Conservation (phyloP, 2,329 filamentous ascomycete genomes). For the Pseudogymnoascus destructans region DNA sequence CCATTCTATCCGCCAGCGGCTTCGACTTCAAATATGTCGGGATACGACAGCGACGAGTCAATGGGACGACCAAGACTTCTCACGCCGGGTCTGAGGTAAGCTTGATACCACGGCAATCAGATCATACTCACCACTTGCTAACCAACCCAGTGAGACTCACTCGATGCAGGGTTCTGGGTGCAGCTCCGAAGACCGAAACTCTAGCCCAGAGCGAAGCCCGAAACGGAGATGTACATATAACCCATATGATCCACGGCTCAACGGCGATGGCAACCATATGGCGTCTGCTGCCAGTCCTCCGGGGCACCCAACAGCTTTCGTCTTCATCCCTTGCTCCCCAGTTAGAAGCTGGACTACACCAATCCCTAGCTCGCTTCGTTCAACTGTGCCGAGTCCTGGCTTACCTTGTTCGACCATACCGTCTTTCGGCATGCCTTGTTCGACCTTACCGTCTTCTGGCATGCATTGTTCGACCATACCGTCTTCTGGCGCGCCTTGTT, state of each 20-base stretch:
- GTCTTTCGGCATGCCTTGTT: not conserved
- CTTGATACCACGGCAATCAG: not conserved
- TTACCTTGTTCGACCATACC: not conserved
- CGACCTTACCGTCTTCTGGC: not conserved
- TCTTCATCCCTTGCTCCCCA: not conserved
- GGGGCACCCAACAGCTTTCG: not conserved
- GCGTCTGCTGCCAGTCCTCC: not conserved
- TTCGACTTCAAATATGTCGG: not conserved
- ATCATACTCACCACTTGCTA: not conserved
- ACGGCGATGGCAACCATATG: not conserved
- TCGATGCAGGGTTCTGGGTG: not conserved
- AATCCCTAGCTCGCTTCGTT: not conserved
- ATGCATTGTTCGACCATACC: not conserved
- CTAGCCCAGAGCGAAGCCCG: not conserved
- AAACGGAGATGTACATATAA: not conserved
- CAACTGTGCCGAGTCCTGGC: not conserved
- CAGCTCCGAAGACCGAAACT: not conserved
- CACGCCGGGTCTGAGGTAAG: not conserved
- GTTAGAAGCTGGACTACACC: not conserved
- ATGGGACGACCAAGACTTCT: not conserved
- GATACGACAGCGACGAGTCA: not conserved
- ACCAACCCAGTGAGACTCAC: not conserved
- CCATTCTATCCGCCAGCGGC: not conserved
- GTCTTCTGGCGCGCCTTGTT: not conserved
- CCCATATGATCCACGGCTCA: not conserved